These are phyloP conservation scores for Nicotiana otophora DNA, from an alignment of 257 asterid species.

Conservation along the genomic window DNA sequence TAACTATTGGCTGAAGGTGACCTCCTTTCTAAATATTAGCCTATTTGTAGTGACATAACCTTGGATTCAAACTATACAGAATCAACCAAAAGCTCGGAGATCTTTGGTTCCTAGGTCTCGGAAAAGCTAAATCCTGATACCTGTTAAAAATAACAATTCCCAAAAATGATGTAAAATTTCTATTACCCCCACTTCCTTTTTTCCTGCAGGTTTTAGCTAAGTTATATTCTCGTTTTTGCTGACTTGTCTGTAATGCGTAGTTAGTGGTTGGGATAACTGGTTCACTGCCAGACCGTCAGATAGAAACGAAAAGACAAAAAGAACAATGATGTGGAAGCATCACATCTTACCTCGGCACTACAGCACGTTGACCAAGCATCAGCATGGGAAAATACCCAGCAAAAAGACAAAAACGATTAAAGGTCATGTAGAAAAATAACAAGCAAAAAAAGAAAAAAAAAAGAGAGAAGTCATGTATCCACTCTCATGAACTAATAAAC, in stretches of 20 bases:
- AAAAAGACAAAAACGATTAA: not conserved
- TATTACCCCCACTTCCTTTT: not conserved
- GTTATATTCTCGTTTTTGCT: not conserved
- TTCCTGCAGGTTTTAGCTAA: not conserved
- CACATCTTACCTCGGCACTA: slow-evolving; percentile 55
- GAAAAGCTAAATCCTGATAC: not conserved
- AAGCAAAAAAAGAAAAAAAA: slow-evolving; percentile 18
- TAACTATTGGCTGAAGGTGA: not conserved
- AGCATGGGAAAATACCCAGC: not conserved
- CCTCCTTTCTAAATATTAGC: not conserved
- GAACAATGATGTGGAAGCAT: not conserved
- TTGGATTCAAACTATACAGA: not conserved
- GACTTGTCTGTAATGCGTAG: not conserved
- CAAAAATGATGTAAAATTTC: not conserved
- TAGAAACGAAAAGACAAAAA: not conserved
- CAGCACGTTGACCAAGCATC: slow-evolving; percentile 16
- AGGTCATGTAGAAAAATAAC: not conserved
- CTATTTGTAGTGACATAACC: not conserved
- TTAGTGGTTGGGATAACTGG: not conserved
- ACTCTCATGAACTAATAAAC: not conserved
- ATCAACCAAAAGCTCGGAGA: not conserved
- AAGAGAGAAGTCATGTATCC: not conserved
- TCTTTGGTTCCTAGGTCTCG: not conserved
- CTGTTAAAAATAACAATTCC: not conserved
- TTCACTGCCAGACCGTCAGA: not conserved